Percentiles rank a stretch among this genome's conserved stretches.
Conservation (phyloP, 148 eudicot species). For the Cornus florida region DNA sequence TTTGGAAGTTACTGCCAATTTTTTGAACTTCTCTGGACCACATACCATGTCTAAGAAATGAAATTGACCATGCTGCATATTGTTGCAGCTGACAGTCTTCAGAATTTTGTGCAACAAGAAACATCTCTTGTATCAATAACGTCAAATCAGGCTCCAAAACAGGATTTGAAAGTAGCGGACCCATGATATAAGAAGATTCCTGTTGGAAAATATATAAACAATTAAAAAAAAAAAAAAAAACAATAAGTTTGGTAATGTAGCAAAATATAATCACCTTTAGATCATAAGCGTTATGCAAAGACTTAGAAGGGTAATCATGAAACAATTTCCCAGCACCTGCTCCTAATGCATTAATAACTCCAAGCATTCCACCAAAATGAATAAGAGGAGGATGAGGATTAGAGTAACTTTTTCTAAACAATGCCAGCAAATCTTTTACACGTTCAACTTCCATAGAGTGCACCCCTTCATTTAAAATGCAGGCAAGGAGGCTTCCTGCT, state of each 20-base stretch:
- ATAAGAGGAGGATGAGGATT: slow-evolving; percentile 60
- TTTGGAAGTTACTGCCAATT: slow-evolving; percentile 21
- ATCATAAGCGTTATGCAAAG: slow-evolving; percentile 26
- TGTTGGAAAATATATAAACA: slow-evolving; percentile 21
- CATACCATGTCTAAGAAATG: slow-evolving; percentile 63
- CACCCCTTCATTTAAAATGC: slow-evolving; percentile 66
- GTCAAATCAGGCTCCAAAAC: slow-evolving; percentile 52
- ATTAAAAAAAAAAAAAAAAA: background rate
- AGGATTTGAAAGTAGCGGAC: slow-evolving; percentile 63
- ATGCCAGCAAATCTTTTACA: slow-evolving; percentile 47
- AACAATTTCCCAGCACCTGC: slow-evolving; percentile 66
- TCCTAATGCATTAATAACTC: slow-evolving; percentile 84
- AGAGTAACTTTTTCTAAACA: slow-evolving; percentile 59
- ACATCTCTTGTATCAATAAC: slow-evolving; percentile 68
- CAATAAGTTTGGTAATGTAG: slow-evolving; percentile 3
- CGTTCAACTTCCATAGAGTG: slow-evolving; percentile 48
- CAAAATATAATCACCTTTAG: slow-evolving; percentile 38
- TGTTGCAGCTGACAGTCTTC: slow-evolving; percentile 67
- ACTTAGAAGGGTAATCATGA: slow-evolving; percentile 27
- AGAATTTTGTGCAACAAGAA: slow-evolving; percentile 79
- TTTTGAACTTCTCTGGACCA: slow-evolving; percentile 41
- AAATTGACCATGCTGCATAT: slow-evolving; percentile 84
- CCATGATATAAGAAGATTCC: slow-evolving; percentile 54
- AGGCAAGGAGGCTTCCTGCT: slow-evolving; percentile 70
- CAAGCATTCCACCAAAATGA: slow-evolving; percentile 91